Percentiles rank a stretch among this genome's conserved stretches.
Evolutionary conservation across 2,329 filamentous ascomycete species (phyloP).

Genomic region (Orbilia javanica): DNA sequence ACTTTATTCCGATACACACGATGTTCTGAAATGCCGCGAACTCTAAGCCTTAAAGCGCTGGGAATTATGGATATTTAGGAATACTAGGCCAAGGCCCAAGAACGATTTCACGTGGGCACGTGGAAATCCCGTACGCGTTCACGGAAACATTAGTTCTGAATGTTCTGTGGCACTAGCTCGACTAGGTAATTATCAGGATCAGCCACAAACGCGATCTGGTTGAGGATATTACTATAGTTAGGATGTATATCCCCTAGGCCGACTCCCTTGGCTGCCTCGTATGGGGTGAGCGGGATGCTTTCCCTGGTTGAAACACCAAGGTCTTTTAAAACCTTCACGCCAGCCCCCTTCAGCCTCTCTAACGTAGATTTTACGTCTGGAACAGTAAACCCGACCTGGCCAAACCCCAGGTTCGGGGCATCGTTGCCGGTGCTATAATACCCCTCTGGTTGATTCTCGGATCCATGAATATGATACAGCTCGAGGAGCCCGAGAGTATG

Average conservation of each 20-base stretch:
- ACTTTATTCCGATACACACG: background rate
- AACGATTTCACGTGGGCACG: too few species aligned
- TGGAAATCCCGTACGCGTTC: background rate
- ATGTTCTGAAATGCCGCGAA: background rate
- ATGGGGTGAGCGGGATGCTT: constrained; percentile 61
- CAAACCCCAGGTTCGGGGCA: constrained; percentile 63
- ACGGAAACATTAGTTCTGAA: constrained; percentile 5
- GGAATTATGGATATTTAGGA: too few species aligned
- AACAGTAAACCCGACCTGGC: constrained; percentile 64
- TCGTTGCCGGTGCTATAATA: constrained; percentile 63
- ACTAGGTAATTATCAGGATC: constrained; percentile 63
- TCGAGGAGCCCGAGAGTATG: constrained; percentile 62
- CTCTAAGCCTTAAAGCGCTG: background rate
- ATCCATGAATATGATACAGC: constrained; percentile 63
- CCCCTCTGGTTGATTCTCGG: constrained; percentile 41
- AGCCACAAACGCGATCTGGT: constrained; percentile 63
- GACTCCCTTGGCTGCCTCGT: constrained; percentile 51
- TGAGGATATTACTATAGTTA: constrained; percentile 63
- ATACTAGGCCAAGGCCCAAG: too few species aligned
- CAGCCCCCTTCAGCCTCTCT: constrained; percentile 40
- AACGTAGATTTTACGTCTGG: constrained; percentile 63
- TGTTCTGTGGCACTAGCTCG: constrained; percentile 50
- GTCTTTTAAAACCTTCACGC: constrained; percentile 50
- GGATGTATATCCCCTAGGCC: constrained; percentile 59
- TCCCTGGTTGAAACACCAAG: constrained; percentile 61